Evolutionary conservation across 2,329 filamentous ascomycete species (phyloP), one percentile per base, ranked within the genome.

Genomic region (Atkinsonella texensis): DNA sequence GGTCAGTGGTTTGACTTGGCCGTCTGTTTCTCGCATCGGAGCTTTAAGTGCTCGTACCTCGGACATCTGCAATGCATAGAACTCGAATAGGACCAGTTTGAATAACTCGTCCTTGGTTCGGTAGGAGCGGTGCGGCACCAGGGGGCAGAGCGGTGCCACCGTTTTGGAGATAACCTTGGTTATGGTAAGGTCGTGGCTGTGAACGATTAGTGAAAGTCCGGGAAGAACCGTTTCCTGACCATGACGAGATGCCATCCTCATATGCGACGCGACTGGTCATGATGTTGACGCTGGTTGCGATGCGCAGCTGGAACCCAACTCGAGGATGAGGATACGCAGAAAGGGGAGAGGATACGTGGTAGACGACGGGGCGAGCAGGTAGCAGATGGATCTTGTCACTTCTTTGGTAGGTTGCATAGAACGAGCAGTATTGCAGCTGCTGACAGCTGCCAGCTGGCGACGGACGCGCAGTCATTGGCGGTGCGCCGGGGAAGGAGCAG

Each of bases 11-110:
- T 20, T 38, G n/a, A 18, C 12, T 39, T 28, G 5, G 20, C 12
- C 23, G 18, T 18, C 28, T 45, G 10, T 15, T 35, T 45, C 20
- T 41, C 32, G 8, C 23, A 40, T 35, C 38, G 38, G 9, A 3
- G 23, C 8, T 20, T 13, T 11, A n/a, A 31, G 7, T 17, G 18
- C 41, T 33, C 47, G 20, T 53, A 85, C 83, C 83, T 80, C 83
- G 76, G 63, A 86, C 83, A 68, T 86, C 83, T 56, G 83, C 83
- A 65, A 86, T 81, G 66, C 83, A 86, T 50, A 86, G 74, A 50
- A 86, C 76, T 68, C 83, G 74, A 55, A 83, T 77, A 41, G 81
- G 79, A 17, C 81, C 81, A 51, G 75, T 80, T 65, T 85, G 80
- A 62, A 85, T 73, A 57, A 85, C 67, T 57, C 81, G 79, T 54